A percentile compares a stretch with the other conserved stretches of the same genome.
phyloP scores from a whole-genome alignment of 2,329 filamentous ascomycete genomes.

The Trichoderma sp. region DNA sequence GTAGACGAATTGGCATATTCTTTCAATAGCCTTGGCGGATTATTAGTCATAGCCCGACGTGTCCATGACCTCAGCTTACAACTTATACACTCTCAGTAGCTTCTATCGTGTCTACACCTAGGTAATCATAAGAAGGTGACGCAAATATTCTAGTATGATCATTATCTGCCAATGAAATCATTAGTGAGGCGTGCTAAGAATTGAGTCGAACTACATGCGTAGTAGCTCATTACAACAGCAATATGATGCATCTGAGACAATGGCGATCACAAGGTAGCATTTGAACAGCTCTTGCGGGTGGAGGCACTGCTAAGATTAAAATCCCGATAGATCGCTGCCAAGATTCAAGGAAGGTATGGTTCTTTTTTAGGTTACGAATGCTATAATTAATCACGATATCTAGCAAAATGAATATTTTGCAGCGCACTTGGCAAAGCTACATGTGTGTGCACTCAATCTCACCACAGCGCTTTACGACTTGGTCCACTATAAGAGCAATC shows the following conservation, averaged over 20 bases:
- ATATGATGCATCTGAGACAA: not conserved
- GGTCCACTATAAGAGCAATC: not conserved
- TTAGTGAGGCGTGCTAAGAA: not conserved
- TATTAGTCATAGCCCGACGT: not conserved
- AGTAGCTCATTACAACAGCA: not conserved
- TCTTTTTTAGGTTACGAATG: not conserved
- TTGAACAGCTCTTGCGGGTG: too few relatives aligned
- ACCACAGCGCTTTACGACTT: not conserved
- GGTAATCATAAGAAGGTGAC: not conserved
- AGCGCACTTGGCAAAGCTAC: not conserved
- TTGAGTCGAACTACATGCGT: not conserved
- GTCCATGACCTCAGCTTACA: not conserved
- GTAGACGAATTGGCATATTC: not conserved
- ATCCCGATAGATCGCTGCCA: not conserved
- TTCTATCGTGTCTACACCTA: too few relatives aligned
- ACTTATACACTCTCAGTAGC: not conserved
- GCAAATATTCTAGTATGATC: not conserved
- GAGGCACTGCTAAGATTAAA: not conserved
- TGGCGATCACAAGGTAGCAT: not conserved
- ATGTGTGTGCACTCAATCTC: too few relatives aligned
- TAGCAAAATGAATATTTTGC: not conserved
- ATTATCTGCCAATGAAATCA: not conserved
- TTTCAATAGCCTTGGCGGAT: not conserved
- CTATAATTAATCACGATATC: not conserved
- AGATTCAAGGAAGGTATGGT: not conserved